Evolutionary conservation across 495 filamentous ascomycete genomes (phyloP).

Genomic region (Trichocladium uniseriatum): DNA sequence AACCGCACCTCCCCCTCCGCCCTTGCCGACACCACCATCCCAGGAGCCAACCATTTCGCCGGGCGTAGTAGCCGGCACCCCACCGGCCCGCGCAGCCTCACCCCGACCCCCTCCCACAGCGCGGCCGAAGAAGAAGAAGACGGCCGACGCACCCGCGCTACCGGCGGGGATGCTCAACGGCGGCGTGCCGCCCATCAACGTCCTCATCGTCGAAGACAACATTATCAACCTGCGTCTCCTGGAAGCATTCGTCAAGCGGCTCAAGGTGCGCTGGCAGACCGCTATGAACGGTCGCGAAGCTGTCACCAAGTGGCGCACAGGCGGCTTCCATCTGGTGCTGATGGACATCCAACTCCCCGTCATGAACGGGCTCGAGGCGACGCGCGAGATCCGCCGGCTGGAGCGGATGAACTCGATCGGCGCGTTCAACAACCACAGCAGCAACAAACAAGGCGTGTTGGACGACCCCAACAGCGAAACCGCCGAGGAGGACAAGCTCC

Average conservation of each 20-base stretch:
- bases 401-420: constrained; percentile 87
- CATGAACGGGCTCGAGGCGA: constrained; percentile 96
- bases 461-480: constrained; percentile 25
- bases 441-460: constrained; percentile 20
- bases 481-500: constrained; percentile 57
- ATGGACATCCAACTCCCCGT: constrained; percentile 99
- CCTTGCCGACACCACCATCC: constrained; percentile 49
- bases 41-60: constrained; percentile 24
- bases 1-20: constrained; percentile 36
- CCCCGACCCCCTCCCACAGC: constrained; percentile 38
- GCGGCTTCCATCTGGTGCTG: constrained; percentile 93
- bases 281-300: constrained; percentile 91
- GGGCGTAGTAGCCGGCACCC: constrained; percentile 35
- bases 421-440: constrained; percentile 44
- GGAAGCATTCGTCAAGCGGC: constrained; percentile 90
- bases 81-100: constrained; percentile 52
- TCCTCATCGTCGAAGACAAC: constrained; percentile 97
- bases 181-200: constrained; percentile 91
- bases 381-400: constrained; percentile 84
- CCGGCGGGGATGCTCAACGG: constrained; percentile 65
- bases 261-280: constrained; percentile 96
- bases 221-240: constrained; percentile 90
- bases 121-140: constrained; percentile 48
- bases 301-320: constrained; percentile 80
- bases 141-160: constrained; percentile 39